A percentile compares a stretch with the other conserved stretches of the same genome.
Conservation (phyloP, 768 basidiomycete species). For the Trametes cinnabarina region DNA sequence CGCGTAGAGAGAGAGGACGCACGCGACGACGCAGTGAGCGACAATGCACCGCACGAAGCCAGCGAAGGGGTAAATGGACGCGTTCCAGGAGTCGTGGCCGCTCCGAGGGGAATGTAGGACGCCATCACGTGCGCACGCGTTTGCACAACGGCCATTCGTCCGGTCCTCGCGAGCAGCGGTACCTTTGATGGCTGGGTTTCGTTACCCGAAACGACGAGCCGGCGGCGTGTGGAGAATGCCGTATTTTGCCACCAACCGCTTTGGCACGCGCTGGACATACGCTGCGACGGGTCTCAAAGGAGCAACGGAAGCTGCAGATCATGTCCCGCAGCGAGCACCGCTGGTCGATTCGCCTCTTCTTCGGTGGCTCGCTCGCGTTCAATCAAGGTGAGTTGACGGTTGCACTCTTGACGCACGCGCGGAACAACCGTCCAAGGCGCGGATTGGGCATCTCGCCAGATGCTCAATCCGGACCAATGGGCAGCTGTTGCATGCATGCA, state of each 20-base stretch:
- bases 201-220: not conserved
- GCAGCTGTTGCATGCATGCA: conserved; percentile 7
- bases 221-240: not conserved
- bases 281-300: no score
- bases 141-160: not conserved
- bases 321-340: no score
- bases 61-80: not conserved
- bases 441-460: not conserved
- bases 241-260: no score
- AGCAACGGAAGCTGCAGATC: no score
- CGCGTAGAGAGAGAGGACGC: not conserved
- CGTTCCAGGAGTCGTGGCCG: no score
- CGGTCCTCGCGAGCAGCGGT: not conserved
- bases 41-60: not conserved
- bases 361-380: no score
- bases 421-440: conserved; percentile 8
- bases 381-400: not conserved
- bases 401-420: not conserved
- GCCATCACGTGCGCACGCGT: conserved; percentile 2
- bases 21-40: not conserved
- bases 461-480: conserved; percentile 4
- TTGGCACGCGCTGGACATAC: no score
- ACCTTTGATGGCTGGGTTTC: conserved; percentile 2
- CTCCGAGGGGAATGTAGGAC: no score
- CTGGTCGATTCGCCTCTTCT: no score